Evolutionary conservation across 768 basidiomycete genomes (phyloP), one percentile per base, ranked within the genome.

Genomic region (Tephrocybe rancida): DNA sequence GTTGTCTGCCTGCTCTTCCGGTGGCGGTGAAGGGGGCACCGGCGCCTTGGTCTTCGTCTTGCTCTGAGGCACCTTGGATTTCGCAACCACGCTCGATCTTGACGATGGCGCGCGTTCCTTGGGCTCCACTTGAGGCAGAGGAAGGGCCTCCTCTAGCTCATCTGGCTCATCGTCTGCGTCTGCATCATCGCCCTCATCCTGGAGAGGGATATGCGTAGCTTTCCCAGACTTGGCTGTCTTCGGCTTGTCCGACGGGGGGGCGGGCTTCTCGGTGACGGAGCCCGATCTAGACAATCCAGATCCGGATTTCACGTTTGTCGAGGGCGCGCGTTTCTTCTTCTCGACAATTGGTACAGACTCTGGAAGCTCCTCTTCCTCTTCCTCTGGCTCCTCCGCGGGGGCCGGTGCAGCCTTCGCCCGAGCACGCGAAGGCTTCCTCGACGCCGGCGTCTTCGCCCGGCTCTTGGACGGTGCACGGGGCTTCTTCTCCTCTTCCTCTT

Each of bases 321-420:
- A 50, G 6, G 47, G 2, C 3, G 7, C 24, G 19, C 27, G 38
- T 35, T 43, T 50, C 35, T 49, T 27, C 47, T 52, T 48, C 21
- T 49, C 37, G 18, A 30, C 22, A 8, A 48, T 13, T 29, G 38
- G 24, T 26, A 34, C 37, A 52, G 59, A 18, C 52, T 39, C 50
- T 46, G 61, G 24, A 43, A 56, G 29, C 25, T 32, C 45, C 9
- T 53, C 55, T n/a, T 57, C 62, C n/a, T 51, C 60, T 13, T 63
- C 63, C 22, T 65, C 35, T 16, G 39, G 53, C 45, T 65, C 61
- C 30, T 58, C 43, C 30, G 25, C 46, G n/a, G 43, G 48, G 2
- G 18, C 34, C 39, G 50, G 37, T 19, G 47, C 27, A n/a, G 60
- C 47, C 48, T 67, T 67, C 6, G 56, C 18, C 39, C 65, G 67